Base-by-base conservation (phyloP, 148 eudicot genomes). In the Fagopyrum esculentum region DNA sequence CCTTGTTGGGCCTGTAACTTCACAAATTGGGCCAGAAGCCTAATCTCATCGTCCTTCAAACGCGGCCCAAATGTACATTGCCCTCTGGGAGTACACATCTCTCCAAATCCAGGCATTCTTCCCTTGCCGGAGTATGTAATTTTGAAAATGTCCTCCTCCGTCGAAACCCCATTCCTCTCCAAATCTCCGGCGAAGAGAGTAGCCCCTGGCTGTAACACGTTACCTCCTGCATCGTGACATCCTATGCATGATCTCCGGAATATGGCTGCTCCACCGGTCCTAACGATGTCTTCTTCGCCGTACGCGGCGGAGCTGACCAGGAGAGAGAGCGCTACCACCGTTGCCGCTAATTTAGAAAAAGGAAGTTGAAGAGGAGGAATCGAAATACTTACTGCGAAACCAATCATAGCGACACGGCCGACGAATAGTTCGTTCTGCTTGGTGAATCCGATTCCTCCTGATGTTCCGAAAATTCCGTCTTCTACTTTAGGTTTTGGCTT, bases 341-440 rank as follows among this genome's bases (percentile, higher is more conserved):
- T 77, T 76, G 71, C 46, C 1, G 43, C 19, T 66, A 63, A 30
- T 1, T 11, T 35, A 35, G 40, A 35, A 35, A 35, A 35, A 35
- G 40, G 40, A 35, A 35, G 40, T 35, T 35, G 40, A 35, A 35
- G 3, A 35, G 40, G 19, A 55, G 6, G 4, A 16, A 12, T 55
- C 19, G 17, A 4, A 46, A 9, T 76, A 84, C 96, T 87, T 69
- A 95, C 99, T 77, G 99, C 99, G 63, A 95, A 95, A 10, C 97
- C 99, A 79, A 95, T 72, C 99, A 95, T 95, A 70, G 97, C 99
- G 55, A 95, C 99, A 57, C 96, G 93, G 54, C 99, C 97, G 11
- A 90, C 98, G 75, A 95, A 95, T 76, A 95, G 97, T 84, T 95
- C 98, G 77, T 95, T 95, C 72, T 86, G 83, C 84, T 92, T 95